Conservation (phyloP, 768 basidiomycete species). For the Coprinellus aureogranulatus region DNA sequence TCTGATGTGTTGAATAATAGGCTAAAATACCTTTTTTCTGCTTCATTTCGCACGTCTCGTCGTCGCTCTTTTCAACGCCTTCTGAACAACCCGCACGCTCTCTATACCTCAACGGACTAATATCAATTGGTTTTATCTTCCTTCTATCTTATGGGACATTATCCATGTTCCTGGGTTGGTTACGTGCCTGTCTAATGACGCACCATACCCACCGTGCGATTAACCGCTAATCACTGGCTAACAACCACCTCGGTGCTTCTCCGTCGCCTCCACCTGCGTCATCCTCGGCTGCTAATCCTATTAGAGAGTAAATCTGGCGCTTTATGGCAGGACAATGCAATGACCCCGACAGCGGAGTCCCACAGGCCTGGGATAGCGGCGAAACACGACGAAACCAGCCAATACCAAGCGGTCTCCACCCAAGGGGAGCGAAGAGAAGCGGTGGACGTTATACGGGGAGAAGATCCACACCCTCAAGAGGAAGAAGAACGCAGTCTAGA, state of each 20-base stretch:
- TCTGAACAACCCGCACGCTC: slow-evolving; percentile 16
- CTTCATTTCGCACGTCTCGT: slow-evolving; percentile 50
- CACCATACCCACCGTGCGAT: too few relatives aligned
- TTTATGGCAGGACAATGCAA: too few relatives aligned
- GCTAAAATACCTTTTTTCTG: slow-evolving; percentile 74
- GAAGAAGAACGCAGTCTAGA: neutral
- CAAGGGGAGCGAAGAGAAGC: neutral
- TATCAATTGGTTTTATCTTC: neutral
- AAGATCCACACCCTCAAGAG: neutral
- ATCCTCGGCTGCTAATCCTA: too few relatives aligned
- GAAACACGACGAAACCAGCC: slow-evolving; percentile 2
- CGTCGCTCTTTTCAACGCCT: slow-evolving; percentile 28
- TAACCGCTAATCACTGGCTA: too few relatives aligned
- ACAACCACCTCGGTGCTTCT: too few relatives aligned
- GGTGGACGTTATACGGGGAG: neutral
- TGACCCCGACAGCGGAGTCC: neutral
- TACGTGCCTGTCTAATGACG: too few relatives aligned
- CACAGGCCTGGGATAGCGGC: slow-evolving; percentile 3
- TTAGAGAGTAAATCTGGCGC: too few relatives aligned
- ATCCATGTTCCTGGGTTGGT: too few relatives aligned
- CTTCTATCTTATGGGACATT: too few relatives aligned
- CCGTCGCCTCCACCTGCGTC: too few relatives aligned
- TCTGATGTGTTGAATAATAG: slow-evolving; percentile 47
- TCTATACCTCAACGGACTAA: neutral
- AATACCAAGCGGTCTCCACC: neutral